Percentiles rank a stretch among this genome's conserved stretches.
phyloP scores from a whole-genome alignment of 495 filamentous ascomycete genomes.

The Penicillium lividum region DNA sequence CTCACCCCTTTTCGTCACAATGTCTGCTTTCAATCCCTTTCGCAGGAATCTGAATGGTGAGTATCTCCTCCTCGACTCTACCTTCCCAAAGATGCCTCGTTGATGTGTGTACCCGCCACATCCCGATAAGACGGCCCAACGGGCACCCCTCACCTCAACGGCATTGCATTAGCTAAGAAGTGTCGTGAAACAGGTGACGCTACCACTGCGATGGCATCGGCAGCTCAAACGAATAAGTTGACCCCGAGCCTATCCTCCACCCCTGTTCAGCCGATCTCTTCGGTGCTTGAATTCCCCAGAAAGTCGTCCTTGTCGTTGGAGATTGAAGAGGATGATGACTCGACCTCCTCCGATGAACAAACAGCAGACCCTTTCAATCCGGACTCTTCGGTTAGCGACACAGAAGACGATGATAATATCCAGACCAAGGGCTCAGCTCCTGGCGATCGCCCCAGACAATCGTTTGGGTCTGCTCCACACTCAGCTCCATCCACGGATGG shows the following conservation, averaged over 20 bases:
- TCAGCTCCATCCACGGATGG: conserved; percentile 31
- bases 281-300: conserved; percentile 20
- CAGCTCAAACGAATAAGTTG: conserved; percentile 5
- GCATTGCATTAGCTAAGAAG: conserved; percentile 12
- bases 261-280: conserved; percentile 1
- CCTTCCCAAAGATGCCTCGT: conserved; percentile 2
- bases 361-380: conserved; percentile 35
- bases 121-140: conserved; percentile 22
- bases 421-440: conserved; percentile 13
- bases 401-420: conserved; percentile 17
- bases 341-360: conserved; percentile 32
- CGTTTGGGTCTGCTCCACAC: conserved; percentile 31
- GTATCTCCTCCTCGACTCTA: conserved; percentile 24
- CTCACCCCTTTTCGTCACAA: conserved; percentile 38
- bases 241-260: conserved; percentile 7
- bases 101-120: conserved; percentile 12
- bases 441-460: conserved; percentile 24
- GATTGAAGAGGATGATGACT: conserved; percentile 29
- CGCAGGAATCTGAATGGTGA: conserved; percentile 46
- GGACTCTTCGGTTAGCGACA: conserved; percentile 28
- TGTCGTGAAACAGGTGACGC: conserved; percentile 15
- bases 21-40: conserved; percentile 62
- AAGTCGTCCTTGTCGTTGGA: conserved; percentile 24
- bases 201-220: conserved; percentile 2
- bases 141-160: conserved; percentile 5